Base-by-base conservation (phyloP, 108 stramenopile species). In the Schizochytrium sp. region DNA sequence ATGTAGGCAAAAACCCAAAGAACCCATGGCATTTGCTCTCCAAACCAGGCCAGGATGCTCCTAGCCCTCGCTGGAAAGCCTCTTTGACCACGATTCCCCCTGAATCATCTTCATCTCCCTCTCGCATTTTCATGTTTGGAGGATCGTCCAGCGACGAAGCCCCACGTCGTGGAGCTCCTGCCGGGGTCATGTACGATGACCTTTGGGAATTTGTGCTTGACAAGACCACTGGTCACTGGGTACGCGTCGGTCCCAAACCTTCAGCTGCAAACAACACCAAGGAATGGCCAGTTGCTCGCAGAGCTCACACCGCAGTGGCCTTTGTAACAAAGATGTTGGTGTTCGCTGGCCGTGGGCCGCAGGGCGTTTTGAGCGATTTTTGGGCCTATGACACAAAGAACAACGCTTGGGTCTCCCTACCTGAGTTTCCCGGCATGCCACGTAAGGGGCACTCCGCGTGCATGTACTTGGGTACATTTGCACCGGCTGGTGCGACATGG, bases 371-470 rank as follows among this genome's bases (percentile, higher is more conserved):
- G 76, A 5, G 76, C 2, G 76, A 83, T 50, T 13, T 1, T 2
- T 83, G 76, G 76, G 50, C 47, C 1, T 83, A 55, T 53, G 3
- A 83, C 47, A 40, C 28, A n/a, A 83, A 55, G 15, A 40, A 7
- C 15, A 40, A 2, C 15, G 45, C 8, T 40, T 83, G 49, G 13
- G 55, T 5, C 3, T 15, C 47, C 15, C 76, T 83, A 53, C 50
- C 49, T 55, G 53, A 83, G 0, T 49, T 55, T 0, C 76, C 76
- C 0, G 50, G 53, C 19, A 40, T 55, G 76, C 64, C 64, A 15
- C 76, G 76, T 38, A 83, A 83, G 76, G 76, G 76, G 4, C 76
- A 83, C 76, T 38, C 76, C 3, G 76, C 76, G 0, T 83, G 76
- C 76, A 17, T 55, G 10, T 83, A 55, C 2, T n/a, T 55, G 0